phyloP scores from a whole-genome alignment of 495 filamentous ascomycete genomes.

The Patellaria atrata region DNA sequence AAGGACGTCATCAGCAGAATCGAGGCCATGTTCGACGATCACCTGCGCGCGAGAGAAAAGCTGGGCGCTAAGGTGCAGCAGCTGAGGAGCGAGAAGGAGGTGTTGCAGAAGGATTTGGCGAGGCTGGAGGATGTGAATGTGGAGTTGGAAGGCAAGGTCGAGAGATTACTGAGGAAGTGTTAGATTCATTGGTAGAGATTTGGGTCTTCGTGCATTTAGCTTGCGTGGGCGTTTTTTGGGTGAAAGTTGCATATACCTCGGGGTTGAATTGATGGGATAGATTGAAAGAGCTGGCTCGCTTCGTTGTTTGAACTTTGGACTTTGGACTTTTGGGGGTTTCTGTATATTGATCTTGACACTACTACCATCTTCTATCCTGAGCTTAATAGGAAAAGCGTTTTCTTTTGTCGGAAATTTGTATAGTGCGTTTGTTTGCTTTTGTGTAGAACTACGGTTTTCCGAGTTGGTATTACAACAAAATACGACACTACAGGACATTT shows the following conservation, averaged over 20 bases:
- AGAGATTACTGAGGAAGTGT: conserved; percentile 14
- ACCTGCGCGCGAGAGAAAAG: conserved; percentile 15
- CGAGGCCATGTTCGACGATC: conserved; percentile 19
- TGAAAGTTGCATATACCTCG: conserved; percentile 7
- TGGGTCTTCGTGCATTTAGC: neutral
- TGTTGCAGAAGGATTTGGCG: conserved; percentile 19
- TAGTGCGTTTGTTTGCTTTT: too few relatives aligned
- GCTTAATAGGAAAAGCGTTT: too few relatives aligned
- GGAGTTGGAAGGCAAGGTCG: conserved; percentile 17
- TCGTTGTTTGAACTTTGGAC: too few relatives aligned
- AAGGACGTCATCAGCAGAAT: conserved; percentile 7
- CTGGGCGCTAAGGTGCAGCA: conserved; percentile 16
- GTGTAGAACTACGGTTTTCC: too few relatives aligned
- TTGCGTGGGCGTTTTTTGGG: conserved; percentile 1
- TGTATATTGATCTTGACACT: too few relatives aligned
- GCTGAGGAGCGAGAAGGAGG: conserved; percentile 20
- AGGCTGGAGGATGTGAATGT: conserved; percentile 19
- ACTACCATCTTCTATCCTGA: too few relatives aligned
- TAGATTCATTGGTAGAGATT: neutral
- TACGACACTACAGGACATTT: too few relatives aligned
- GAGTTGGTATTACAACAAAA: too few relatives aligned
- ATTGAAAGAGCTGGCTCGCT: too few relatives aligned
- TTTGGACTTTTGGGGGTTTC: too few relatives aligned
- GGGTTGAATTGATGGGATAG: conserved; percentile 13
- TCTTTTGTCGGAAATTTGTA: too few relatives aligned